phyloP scores from a whole-genome alignment of 2,329 filamentous ascomycete species.

The Pestalotiopsis sp. region DNA sequence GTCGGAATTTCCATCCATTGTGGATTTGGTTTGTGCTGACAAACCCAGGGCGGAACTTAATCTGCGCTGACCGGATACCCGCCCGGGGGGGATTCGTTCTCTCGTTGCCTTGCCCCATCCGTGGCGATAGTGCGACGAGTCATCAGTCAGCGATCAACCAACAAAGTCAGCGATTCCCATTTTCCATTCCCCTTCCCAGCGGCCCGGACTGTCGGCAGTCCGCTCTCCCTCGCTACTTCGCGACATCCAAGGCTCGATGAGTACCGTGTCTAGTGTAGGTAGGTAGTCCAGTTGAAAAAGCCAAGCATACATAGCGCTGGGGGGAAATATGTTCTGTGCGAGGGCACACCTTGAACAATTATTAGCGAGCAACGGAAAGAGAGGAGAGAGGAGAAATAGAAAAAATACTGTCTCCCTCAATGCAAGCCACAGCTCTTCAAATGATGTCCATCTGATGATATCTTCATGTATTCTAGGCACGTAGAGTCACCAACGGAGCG shows the following conservation, averaged over 20 bases:
- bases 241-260: neutral
- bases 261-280: neutral
- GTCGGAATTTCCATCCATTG: neutral
- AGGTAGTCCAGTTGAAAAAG: neutral
- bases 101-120: neutral
- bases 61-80: neutral
- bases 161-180: neutral
- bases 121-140: neutral
- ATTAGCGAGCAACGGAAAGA: too few species aligned
- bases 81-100: neutral
- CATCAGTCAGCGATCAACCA: neutral
- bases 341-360: too few species aligned
- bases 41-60: neutral
- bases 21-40: neutral
- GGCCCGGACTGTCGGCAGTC: slow-evolving; percentile 9
- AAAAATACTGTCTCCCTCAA: too few species aligned
- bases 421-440: too few species aligned
- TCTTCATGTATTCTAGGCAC: too few species aligned
- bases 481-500: too few species aligned
- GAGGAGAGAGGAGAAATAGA: too few species aligned
- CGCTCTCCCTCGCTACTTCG: neutral
- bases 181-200: neutral
- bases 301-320: neutral
- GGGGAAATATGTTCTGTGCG: neutral
- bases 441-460: too few species aligned